Evolutionary conservation across 345 rosid genomes (phyloP).

Genomic region (Bruguiera parviflora): DNA sequence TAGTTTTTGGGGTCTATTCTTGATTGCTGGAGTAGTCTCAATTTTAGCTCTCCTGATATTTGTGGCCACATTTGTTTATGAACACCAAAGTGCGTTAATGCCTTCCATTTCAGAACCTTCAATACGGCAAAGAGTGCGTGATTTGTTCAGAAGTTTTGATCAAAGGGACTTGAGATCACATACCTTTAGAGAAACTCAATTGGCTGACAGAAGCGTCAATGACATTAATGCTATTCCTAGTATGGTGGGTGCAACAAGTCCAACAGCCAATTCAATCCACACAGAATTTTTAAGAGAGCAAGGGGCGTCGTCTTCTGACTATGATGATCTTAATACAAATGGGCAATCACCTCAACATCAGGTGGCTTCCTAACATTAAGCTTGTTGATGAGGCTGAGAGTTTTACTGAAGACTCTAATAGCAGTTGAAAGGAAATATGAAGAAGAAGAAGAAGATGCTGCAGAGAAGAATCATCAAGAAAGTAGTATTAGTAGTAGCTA

Average conservation of each 20-base stretch:
- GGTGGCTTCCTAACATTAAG: background rate
- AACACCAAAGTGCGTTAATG: background rate
- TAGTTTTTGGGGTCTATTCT: slow-evolving; percentile 15
- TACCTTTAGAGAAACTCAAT: background rate
- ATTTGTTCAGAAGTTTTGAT: background rate
- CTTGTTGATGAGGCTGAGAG: background rate
- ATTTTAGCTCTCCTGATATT: slow-evolving; percentile 3
- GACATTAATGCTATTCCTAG: background rate
- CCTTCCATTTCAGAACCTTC: background rate
- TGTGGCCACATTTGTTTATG: background rate
- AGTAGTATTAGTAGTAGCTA: too few species aligned
- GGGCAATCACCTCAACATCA: background rate
- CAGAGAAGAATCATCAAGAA: too few species aligned
- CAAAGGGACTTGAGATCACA: background rate
- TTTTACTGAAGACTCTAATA: too few species aligned
- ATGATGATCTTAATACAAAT: background rate
- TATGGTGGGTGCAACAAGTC: background rate
- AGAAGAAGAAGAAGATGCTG: too few species aligned
- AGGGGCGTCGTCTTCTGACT: background rate
- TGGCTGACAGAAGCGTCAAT: background rate
- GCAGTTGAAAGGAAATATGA: too few species aligned
- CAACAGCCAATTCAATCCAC: background rate
- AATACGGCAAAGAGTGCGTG: background rate
- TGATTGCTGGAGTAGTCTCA: slow-evolving; percentile 10
- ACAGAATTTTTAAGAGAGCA: background rate